A percentile compares a stretch with the other conserved stretches of the same genome.
phyloP scores from a whole-genome alignment of 2,329 filamentous ascomycete species.

The Xylariomycetidae sp. region DNA sequence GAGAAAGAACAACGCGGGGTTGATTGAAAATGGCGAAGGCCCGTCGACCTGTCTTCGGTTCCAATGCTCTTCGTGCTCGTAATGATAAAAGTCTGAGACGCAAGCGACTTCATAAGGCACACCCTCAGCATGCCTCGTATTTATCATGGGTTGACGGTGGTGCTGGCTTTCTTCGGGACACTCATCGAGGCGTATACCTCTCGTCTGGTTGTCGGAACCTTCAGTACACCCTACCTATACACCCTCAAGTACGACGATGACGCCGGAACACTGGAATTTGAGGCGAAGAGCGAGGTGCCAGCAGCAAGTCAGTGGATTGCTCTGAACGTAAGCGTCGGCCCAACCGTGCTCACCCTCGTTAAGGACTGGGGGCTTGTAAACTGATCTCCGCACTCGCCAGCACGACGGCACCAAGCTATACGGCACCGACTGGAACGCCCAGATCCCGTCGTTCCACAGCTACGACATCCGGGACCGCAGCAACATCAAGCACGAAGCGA shows the following conservation, averaged over 20 bases:
- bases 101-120: too few relatives aligned
- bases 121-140: neutral
- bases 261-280: constrained; percentile 14
- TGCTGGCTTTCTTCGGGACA: constrained; percentile 1
- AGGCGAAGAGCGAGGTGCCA: constrained; percentile 14
- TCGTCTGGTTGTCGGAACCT: constrained; percentile 25
- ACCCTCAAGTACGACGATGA: constrained; percentile 26
- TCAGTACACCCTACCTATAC: constrained; percentile 23
- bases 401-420: constrained; percentile 27
- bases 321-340: constrained; percentile 20
- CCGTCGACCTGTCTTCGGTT: too few relatives aligned
- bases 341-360: neutral
- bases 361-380: neutral
- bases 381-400: constrained; percentile 8
- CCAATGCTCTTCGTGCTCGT: too few relatives aligned
- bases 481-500: constrained; percentile 14
- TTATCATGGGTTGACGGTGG: neutral
- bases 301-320: constrained; percentile 24
- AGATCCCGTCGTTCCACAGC: constrained; percentile 19
- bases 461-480: constrained; percentile 19
- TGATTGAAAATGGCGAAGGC: too few relatives aligned
- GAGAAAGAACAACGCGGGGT: too few relatives aligned
- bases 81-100: too few relatives aligned
- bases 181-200: constrained; percentile 12
- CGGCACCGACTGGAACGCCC: constrained; percentile 19